phyloP scores from a whole-genome alignment of 345 rosid genomes.

The Schrenkiella parvula region DNA sequence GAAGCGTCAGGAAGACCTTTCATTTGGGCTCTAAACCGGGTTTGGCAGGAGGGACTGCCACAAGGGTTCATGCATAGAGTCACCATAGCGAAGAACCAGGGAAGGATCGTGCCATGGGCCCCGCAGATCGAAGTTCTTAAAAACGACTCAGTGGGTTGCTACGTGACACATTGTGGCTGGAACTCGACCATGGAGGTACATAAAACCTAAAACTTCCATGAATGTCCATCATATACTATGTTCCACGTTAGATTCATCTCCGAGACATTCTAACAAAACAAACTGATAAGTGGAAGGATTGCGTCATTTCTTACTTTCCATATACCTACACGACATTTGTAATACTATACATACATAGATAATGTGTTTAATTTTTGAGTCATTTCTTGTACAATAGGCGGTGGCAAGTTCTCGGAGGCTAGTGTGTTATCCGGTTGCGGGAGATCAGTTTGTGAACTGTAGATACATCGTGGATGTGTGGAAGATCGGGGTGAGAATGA shows the following conservation, averaged over 20 bases:
- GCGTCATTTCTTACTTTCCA: neutral
- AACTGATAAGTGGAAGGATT: neutral
- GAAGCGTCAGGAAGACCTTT: constrained; percentile 49
- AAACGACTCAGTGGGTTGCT: constrained; percentile 51
- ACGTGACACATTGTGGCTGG: constrained; percentile 86
- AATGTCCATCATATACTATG: neutral
- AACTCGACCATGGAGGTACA: constrained; percentile 69
- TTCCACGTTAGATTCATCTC: neutral
- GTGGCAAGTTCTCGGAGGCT: constrained; percentile 36
- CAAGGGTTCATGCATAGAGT: constrained; percentile 41
- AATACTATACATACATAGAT: neutral
- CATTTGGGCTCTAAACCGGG: constrained; percentile 52
- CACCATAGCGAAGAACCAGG: constrained; percentile 31
- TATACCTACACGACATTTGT: neutral
- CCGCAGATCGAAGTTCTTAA: constrained; percentile 57
- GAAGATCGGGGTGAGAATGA: constrained; percentile 52
- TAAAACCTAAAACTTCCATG: neutral
- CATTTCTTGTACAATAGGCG: constrained; percentile 3
- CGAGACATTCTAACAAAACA: neutral
- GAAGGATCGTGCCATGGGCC: constrained; percentile 67
- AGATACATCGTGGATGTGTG: constrained; percentile 51
- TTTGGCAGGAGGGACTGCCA: constrained; percentile 64
- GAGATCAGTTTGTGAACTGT: constrained; percentile 79
- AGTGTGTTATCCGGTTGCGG: constrained; percentile 72
- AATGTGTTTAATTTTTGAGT: neutral